phyloP scores from a whole-genome alignment of 2,329 filamentous ascomycete genomes.

The Paracorniculantispora psalliotae region DNA sequence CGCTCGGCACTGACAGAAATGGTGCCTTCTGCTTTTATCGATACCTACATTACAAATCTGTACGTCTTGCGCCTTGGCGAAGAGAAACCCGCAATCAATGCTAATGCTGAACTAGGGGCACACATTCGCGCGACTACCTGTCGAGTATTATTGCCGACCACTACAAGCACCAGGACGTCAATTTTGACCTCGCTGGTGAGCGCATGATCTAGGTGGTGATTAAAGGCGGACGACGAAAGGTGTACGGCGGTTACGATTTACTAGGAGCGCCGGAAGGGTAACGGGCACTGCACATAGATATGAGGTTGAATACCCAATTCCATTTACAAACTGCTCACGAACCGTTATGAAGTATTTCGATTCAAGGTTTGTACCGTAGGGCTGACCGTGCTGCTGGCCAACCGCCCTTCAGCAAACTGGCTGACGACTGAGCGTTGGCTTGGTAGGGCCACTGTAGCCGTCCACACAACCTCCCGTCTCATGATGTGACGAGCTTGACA shows the following conservation, averaged over 20 bases:
- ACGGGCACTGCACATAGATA: background rate
- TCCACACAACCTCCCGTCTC: background rate
- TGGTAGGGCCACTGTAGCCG: background rate
- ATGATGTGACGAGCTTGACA: background rate
- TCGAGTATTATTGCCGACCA: conserved; percentile 70
- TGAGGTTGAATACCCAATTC: background rate
- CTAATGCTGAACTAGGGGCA: conserved; percentile 43
- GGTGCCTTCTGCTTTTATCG: conserved; percentile 68
- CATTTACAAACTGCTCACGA: no score
- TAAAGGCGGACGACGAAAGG: background rate
- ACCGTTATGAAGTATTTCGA: no score
- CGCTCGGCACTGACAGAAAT: conserved; percentile 79
- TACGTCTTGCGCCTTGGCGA: conserved; percentile 28
- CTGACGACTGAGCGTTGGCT: no score
- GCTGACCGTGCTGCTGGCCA: no score
- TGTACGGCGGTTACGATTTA: no score
- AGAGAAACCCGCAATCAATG: conserved; percentile 6
- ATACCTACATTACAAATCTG: conserved; percentile 79
- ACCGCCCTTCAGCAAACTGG: no score
- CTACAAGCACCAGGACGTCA: conserved; percentile 68
- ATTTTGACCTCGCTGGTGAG: conserved; percentile 45
- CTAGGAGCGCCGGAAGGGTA: background rate
- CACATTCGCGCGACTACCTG: conserved; percentile 66
- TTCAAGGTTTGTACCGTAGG: no score
- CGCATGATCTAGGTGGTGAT: conserved; percentile 4